Base-by-base conservation (phyloP, 495 filamentous ascomycete genomes). In the Aspergillus cavernicola region DNA sequence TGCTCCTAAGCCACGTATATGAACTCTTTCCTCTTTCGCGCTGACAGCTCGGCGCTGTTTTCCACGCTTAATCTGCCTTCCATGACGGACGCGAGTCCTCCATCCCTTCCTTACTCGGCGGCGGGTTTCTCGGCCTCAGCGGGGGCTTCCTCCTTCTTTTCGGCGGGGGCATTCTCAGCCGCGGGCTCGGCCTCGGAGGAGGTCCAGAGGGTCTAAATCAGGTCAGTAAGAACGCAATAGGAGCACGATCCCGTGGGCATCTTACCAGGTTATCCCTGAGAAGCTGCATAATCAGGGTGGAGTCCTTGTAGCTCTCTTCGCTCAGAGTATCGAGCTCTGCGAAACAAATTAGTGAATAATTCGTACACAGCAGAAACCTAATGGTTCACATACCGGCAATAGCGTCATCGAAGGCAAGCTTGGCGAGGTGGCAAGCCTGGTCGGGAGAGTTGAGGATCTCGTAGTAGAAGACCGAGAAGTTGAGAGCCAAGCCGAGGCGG, bases 401-500 rank as follows among this genome's bases (percentile, higher is more conserved):
- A 58, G 93, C 93, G 76, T 98, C 93, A 71, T 98, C 93, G 64
- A 98, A 98, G 23, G 95, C 92, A 74, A 97, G 91, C 86, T 98
- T 98, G 73, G 93, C 93, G 57, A 98, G 87, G 70, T 97, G 93
- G 85, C 93, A 97, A 61, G 93, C 93, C 75, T 95, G 92, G 74
- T 98, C 93, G 53, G 93, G 93, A 18, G 93, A 93, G 80, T 97
- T 98, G 64, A 97, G 81, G 74, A 98, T 98, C 80, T 98, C 93
- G 70, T 98, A 98, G 86, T 98, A 97, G 82, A 98, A 98, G 65
- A 98, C 93, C 38, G 93, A 98, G 82, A 98, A 97, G 88, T 98
- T 98, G 46, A 97, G 85, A 65, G 93, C 93, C 59, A 98, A 85
- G 68, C 93, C 93, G 45, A 98, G 90, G 64, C 93, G 93, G 80